Evolutionary conservation across 192 early-diverging fungal species (phyloP), one percentile per base, ranked within the genome.

Genomic region (Obelidium mucronatum): DNA sequence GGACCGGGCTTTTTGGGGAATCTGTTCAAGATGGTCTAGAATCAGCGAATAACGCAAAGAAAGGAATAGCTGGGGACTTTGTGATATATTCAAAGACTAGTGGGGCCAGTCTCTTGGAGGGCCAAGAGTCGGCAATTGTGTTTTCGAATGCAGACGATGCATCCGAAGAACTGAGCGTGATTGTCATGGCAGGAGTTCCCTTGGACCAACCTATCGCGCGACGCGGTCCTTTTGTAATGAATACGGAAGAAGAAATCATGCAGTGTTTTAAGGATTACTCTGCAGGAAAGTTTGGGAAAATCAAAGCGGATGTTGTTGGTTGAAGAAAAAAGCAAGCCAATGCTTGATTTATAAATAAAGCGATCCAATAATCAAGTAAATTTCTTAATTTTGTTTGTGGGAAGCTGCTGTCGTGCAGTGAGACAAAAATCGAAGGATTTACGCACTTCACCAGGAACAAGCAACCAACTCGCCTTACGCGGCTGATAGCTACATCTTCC

Each of bases 191-290:
- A 31, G 87, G 84, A 6, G 70, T 86, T 48, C 88, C 88, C 0
- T 60, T 90, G 40, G 81, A 76, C 55, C 88, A 90, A 73, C 88
- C 86, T 3, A 78, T 91, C 35, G 80, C 84, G 0, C 84, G 86
- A 62, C 83, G 87, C 52, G 90, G 90, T 1, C 91, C 91, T 0
- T 92, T 92, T 81, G 90, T 92, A 24, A 87, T 89, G 90, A 92
- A 92, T 77, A 80, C 79, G 4, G 76, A 79, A 40, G 80, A 87
- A 26, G 90, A 92, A 66, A 88, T 92, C 63, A 30, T 51, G 44
- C 81, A 85, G 59, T 82, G 80, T 0, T 75, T 90, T 13, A 71
- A 72, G 36, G 93, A 94, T 66, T 92, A 87, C 72, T 73, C 91
- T 51, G 53, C 76, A 6, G 82, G 81, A 48, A 80, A 81, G 66